These are phyloP conservation scores for Zoysia japonica DNA, from an alignment of 176 grass and related monocot species.

Conservation along the genomic window DNA sequence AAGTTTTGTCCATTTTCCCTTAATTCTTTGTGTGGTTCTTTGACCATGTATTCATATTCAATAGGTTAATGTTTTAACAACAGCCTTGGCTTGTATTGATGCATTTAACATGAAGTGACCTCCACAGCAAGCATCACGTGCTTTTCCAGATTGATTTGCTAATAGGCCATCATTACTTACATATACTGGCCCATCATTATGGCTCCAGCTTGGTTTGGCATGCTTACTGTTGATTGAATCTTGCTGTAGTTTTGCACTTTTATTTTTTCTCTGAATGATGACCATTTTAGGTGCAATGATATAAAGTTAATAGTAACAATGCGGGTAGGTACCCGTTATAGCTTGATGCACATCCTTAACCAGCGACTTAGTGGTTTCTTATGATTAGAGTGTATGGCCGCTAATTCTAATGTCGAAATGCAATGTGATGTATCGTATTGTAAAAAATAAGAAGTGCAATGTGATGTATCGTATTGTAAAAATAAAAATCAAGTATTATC, in stretches of 20 bases:
- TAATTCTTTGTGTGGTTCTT: background rate
- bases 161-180: constrained; percentile 30
- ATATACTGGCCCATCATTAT: constrained; percentile 26
- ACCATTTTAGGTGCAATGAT: background rate
- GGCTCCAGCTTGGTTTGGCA: constrained; percentile 27
- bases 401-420: background rate
- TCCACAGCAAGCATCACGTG: constrained; percentile 31
- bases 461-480: background rate
- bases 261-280: constrained; percentile 17
- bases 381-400: background rate
- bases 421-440: background rate
- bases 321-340: constrained; percentile 2
- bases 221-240: background rate
- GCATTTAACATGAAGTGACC: constrained; percentile 22
- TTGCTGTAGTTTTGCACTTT: background rate
- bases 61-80: background rate
- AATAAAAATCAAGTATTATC: constrained; percentile 7
- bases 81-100: constrained; percentile 5
- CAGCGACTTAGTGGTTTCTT: background rate
- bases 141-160: constrained; percentile 25
- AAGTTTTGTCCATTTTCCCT: background rate
- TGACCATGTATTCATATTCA: constrained; percentile 30
- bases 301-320: constrained; percentile 16
- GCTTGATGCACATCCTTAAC: background rate
- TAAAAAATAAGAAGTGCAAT: too few relatives aligned